These are phyloP conservation scores for Phaffia tasmanica DNA, from an alignment of 768 basidiomycete species.

Conservation along the genomic window DNA sequence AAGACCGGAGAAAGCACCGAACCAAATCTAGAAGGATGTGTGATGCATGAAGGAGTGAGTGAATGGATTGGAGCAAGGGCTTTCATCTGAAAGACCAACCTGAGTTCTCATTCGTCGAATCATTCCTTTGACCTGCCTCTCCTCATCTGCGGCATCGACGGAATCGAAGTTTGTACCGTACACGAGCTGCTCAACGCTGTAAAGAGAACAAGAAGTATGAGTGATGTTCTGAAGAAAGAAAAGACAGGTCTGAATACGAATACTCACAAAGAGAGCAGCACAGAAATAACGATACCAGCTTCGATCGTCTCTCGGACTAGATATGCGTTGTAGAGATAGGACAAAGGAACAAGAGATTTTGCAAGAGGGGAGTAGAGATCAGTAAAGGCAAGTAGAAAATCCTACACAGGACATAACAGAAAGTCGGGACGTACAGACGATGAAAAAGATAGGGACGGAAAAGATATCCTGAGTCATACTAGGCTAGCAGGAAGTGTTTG, in stretches of 20 bases:
- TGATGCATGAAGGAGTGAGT: not conserved
- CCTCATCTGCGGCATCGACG: conserved; percentile 11
- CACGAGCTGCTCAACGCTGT: conserved; percentile 26
- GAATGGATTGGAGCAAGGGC: not conserved
- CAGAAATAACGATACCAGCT: conserved; percentile 25
- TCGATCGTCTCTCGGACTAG: conserved; percentile 25
- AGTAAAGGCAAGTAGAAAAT: too few relatives aligned
- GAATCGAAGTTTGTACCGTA: conserved; percentile 12
- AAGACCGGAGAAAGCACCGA: conserved; percentile 52
- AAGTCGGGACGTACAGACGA: conserved; percentile 40
- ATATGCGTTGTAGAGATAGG: not conserved
- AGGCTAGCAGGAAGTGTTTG: not conserved
- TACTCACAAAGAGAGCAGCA: conserved; percentile 21
- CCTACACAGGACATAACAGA: not conserved
- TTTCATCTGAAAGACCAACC: conserved; percentile 22
- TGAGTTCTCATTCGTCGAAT: conserved; percentile 30
- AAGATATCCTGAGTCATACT: conserved; percentile 65
- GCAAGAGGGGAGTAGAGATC: not conserved
- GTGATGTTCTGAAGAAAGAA: too few relatives aligned
- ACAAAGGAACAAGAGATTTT: not conserved
- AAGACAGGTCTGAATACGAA: too few relatives aligned
- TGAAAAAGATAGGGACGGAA: conserved; percentile 88
- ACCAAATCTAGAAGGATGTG: conserved; percentile 50
- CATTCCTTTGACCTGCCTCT: conserved; percentile 12
- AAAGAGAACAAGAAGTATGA: too few relatives aligned